These are phyloP conservation scores for Dendrothele bispora DNA, from an alignment of 768 basidiomycete genomes.

Conservation along the genomic window DNA sequence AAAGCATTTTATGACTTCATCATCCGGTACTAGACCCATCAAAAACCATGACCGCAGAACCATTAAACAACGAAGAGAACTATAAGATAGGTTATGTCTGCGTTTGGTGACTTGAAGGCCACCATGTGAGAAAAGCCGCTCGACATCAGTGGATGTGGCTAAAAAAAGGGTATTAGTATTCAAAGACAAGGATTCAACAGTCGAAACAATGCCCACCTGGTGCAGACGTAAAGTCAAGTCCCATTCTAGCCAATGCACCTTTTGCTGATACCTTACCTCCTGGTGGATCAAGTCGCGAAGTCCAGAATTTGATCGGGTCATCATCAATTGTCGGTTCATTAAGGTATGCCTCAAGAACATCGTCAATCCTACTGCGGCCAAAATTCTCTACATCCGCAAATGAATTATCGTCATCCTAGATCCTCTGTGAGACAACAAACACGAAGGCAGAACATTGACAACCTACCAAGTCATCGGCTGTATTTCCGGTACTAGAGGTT, in stretches of 20 bases:
- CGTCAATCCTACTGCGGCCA: not conserved
- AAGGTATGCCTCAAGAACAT: not conserved
- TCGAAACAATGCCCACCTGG: no score
- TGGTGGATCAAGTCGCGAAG: not conserved
- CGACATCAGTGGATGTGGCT: slow-evolving; percentile 12
- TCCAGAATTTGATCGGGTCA: not conserved
- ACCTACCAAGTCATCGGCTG: not conserved
- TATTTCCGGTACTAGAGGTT: not conserved
- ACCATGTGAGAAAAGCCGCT: slow-evolving; percentile 11
- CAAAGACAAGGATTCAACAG: not conserved
- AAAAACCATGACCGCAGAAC: not conserved
- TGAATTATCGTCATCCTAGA: not conserved
- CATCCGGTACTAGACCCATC: not conserved
- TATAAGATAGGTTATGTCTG: not conserved
- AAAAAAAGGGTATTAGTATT: not conserved
- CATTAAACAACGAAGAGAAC: not conserved
- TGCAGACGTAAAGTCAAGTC: not conserved
- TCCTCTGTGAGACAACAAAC: not conserved
- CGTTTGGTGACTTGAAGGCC: slow-evolving; percentile 5
- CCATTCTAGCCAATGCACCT: slow-evolving; percentile 3
- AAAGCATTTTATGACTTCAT: not conserved
- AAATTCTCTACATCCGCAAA: not conserved
- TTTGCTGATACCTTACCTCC: not conserved
- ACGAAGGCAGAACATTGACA: not conserved
- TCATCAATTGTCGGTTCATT: not conserved